Evolutionary conservation across 148 eudicot species (phyloP), one percentile per base, ranked within the genome.

Genomic region (Pouteria glomerata): DNA sequence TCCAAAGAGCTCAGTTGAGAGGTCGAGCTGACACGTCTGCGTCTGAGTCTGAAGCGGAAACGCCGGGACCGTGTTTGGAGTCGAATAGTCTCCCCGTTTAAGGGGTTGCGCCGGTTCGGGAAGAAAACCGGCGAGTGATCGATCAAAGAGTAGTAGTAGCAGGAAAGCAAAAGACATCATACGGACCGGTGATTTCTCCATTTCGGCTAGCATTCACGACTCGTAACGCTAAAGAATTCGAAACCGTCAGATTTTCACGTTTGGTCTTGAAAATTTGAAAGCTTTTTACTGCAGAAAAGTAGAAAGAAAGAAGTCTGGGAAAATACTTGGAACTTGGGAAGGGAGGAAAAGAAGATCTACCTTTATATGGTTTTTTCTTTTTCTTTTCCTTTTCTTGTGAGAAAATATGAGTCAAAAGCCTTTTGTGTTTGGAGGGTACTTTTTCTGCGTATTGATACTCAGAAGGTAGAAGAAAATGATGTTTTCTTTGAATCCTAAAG

Each of bases 1-100:
- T 53, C 98, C 98, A 87, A 94, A 94, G 48, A 94, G 88, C 79
- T 94, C 98, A 7, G 77, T 83, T 11, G 97, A 89, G 57, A 92
- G 84, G 81, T 92, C 97, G 14, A 89, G 79, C 50, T 80, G 90
- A 86, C 97, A 92, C 63, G 82, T 70, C 24, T 66, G 80, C 18
- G 85, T 24, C 26, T 61, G 77, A 6, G 93, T 72, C 66, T 89
- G 96, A 68, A 86, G 82, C 21, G 97, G 97, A 24, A 85, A 76
- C 0, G 97, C 89, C 0, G 97, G 97, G 81, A 92, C 97, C 0
- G 93, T 90, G 87, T 85, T 89, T 1, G 93, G 85, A 8, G 76
- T 8, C 5, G 83, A 33, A 74, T 59, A 65, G 26, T 80, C 84
- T 0, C 75, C 85, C 24, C 86, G 96, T 31, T 82, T 75, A 0